These are phyloP conservation scores for Halophytophthora polymorphica DNA, from an alignment of 352 stramenopile species.

Conservation along the genomic window DNA sequence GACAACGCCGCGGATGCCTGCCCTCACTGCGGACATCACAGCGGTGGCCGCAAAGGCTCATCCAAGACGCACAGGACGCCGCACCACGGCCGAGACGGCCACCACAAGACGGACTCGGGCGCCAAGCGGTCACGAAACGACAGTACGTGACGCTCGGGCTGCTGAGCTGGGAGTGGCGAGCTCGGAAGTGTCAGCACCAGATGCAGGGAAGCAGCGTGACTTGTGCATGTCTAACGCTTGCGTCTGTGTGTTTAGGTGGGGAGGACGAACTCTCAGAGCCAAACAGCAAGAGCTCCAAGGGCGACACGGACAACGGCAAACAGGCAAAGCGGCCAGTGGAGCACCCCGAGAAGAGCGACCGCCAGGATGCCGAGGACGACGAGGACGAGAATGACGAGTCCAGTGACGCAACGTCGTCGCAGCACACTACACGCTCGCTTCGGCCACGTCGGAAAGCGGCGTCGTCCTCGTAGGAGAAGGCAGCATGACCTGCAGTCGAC, in stretches of 20 bases:
- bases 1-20: conserved; percentile 33
- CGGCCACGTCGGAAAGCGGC: conserved; percentile 49
- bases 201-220: background rate
- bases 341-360: conserved; percentile 14
- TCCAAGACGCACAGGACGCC: conserved; percentile 19
- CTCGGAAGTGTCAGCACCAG: too few relatives aligned
- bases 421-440: conserved; percentile 44
- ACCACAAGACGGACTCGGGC: conserved; percentile 22
- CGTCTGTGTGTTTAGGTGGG: conserved; percentile 11
- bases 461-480: conserved; percentile 37
- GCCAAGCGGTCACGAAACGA: conserved; percentile 23
- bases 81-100: conserved; percentile 7
- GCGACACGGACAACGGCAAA: conserved; percentile 25
- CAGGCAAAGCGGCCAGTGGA: conserved; percentile 21
- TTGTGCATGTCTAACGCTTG: conserved; percentile 6
- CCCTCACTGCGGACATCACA: conserved; percentile 31
- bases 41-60: background rate
- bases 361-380: conserved; percentile 37
- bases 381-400: conserved; percentile 43
- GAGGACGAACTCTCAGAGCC: conserved; percentile 25
- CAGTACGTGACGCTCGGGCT: conserved; percentile 18
- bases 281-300: conserved; percentile 24
- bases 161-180: too few relatives aligned
- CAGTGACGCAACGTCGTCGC: conserved; percentile 34
- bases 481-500: too few relatives aligned